phyloP scores from a whole-genome alignment of 495 filamentous ascomycete genomes.

The Penicillium cinerascens region DNA sequence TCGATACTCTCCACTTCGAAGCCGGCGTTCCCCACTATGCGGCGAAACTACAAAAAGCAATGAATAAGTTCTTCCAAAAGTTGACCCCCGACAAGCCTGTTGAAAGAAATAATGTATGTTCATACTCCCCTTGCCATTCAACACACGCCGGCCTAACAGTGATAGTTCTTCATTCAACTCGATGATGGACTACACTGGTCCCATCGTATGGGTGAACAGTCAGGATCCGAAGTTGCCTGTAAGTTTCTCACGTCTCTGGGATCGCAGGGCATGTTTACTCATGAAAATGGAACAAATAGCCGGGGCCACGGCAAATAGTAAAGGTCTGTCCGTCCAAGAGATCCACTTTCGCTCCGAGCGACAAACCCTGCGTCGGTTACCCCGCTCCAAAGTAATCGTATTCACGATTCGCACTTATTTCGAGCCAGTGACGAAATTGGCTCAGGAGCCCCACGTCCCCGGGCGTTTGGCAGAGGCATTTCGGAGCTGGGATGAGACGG shows the following conservation, averaged over 20 bases:
- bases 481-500: slow-evolving; percentile 72
- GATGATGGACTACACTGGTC: slow-evolving; percentile 65
- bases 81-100: slow-evolving; percentile 56
- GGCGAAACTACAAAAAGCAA: slow-evolving; percentile 67
- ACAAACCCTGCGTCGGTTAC: slow-evolving; percentile 64
- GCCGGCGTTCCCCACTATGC: slow-evolving; percentile 71
- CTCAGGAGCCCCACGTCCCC: slow-evolving; percentile 58
- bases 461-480: slow-evolving; percentile 62
- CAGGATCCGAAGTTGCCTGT: slow-evolving; percentile 59
- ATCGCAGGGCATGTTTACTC: background rate
- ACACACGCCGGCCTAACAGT: background rate
- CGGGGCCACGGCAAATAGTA: slow-evolving; percentile 15
- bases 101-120: slow-evolving; percentile 42
- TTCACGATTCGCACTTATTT: slow-evolving; percentile 70
- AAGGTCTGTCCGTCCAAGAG: slow-evolving; percentile 9
- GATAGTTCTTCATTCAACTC: slow-evolving; percentile 60
- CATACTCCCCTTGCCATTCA: background rate
- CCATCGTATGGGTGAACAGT: slow-evolving; percentile 62
- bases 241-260: slow-evolving; percentile 9
- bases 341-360: slow-evolving; percentile 64
- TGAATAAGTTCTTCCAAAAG: slow-evolving; percentile 62
- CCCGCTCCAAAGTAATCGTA: slow-evolving; percentile 61
- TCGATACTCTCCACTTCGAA: slow-evolving; percentile 68
- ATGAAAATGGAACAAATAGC: background rate
- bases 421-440: slow-evolving; percentile 55